These are phyloP conservation scores for Gloeostereum incarnatum DNA, from an alignment of 768 basidiomycete genomes.

Conservation along the genomic window DNA sequence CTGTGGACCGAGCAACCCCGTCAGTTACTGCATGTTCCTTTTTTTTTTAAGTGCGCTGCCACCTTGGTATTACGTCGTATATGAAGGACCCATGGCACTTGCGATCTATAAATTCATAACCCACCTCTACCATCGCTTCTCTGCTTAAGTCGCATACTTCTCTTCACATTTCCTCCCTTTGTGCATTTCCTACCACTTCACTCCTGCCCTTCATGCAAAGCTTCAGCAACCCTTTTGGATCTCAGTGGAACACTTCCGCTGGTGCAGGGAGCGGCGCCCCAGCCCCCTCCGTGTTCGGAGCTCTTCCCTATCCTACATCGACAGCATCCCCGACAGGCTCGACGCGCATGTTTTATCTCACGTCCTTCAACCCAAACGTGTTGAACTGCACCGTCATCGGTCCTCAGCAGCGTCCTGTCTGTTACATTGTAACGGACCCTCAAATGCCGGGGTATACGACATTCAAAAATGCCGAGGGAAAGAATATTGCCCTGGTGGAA, in stretches of 20 bases:
- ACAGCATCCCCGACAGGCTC: slow-evolving; percentile 14
- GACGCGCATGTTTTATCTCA: slow-evolving; percentile 35
- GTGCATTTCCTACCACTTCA: no score
- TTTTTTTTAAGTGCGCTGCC: no score
- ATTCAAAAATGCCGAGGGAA: slow-evolving; percentile 37
- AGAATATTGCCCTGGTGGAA: slow-evolving; percentile 44
- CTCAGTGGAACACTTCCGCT: not conserved
- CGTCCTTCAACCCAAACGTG: slow-evolving; percentile 37
- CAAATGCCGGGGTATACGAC: slow-evolving; percentile 43
- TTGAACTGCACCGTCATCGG: slow-evolving; percentile 48
- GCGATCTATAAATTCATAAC: no score
- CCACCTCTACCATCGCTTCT: no score
- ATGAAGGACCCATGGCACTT: no score
- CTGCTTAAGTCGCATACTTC: no score
- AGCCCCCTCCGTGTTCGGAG: slow-evolving; percentile 51
- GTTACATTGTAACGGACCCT: slow-evolving; percentile 40
- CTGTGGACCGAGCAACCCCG: no score
- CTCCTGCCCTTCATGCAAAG: no score
- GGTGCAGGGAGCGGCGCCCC: slow-evolving; percentile 11
- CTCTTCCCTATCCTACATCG: slow-evolving; percentile 43
- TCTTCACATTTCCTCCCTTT: no score
- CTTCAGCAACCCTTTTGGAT: not conserved
- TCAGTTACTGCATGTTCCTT: no score
- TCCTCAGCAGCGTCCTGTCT: slow-evolving; percentile 36
- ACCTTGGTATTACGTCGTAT: no score